Evolutionary conservation across 2,329 filamentous ascomycete genomes (phyloP).

Genomic region (Fusarium sp.): DNA sequence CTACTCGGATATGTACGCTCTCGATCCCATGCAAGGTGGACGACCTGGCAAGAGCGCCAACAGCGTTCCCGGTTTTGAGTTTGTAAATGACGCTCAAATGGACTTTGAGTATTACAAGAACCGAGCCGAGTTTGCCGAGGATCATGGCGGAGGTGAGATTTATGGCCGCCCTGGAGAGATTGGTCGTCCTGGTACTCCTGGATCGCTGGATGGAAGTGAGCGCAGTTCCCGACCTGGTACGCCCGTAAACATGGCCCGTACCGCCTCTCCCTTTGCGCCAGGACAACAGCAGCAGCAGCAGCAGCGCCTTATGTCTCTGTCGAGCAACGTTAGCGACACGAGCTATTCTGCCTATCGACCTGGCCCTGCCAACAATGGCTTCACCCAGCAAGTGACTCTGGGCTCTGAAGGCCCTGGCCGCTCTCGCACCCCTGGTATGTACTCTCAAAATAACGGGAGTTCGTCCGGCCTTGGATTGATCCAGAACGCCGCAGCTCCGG

Average conservation of each 20-base stretch:
- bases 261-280: constrained; percentile 48
- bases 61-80: constrained; percentile 79
- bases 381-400: constrained; percentile 39
- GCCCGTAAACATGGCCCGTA: constrained; percentile 47
- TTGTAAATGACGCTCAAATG: constrained; percentile 85
- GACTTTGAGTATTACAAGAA: constrained; percentile 95
- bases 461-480: constrained; percentile 63
- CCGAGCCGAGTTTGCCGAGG: constrained; percentile 84
- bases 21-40: constrained; percentile 77
- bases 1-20: constrained; percentile 82
- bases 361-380: constrained; percentile 25
- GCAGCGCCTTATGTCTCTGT: constrained; percentile 42
- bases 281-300: constrained; percentile 37
- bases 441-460: constrained; percentile 62
- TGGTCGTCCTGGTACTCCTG: constrained; percentile 68
- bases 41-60: constrained; percentile 58
- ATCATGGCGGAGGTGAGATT: constrained; percentile 80
- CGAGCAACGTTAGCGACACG: constrained; percentile 42
- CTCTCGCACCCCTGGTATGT: constrained; percentile 57
- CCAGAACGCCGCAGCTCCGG: constrained; percentile 61
- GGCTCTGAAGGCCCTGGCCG: constrained; percentile 44
- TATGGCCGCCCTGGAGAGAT: constrained; percentile 69
- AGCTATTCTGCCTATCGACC: constrained; percentile 45
- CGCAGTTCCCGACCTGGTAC: constrained; percentile 60
- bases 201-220: constrained; percentile 58